Evolutionary conservation across 2,329 filamentous ascomycete genomes (phyloP).

Genomic region (Raffaelea arxii): DNA sequence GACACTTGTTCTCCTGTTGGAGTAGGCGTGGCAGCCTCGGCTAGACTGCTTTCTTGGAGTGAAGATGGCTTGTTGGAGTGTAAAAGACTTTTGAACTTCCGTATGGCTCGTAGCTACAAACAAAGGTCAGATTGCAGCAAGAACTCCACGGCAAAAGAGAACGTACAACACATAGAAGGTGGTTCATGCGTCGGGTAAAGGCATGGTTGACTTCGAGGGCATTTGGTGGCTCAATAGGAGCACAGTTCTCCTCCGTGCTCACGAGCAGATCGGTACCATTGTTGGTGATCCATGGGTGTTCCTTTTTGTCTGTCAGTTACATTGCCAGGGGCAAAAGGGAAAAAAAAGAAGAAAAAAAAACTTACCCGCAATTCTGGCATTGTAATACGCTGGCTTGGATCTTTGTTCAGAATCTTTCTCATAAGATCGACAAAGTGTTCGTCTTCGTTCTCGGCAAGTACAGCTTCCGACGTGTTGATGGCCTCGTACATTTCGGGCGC

Average conservation of each 20-base stretch:
- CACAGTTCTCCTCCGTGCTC: slow-evolving; percentile 76
- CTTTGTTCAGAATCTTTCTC: slow-evolving; percentile 65
- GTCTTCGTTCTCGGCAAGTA: slow-evolving; percentile 54
- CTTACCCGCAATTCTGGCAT: slow-evolving; percentile 76
- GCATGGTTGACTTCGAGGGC: slow-evolving; percentile 84
- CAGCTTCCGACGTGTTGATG: slow-evolving; percentile 62
- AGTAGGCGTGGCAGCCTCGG: no score
- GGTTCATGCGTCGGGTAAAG: slow-evolving; percentile 81
- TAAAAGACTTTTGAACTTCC: slow-evolving; percentile 73
- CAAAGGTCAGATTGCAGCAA: neutral
- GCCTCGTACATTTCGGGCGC: slow-evolving; percentile 84
- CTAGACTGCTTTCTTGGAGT: no score
- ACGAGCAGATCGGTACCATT: slow-evolving; percentile 68
- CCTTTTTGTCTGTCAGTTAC: slow-evolving; percentile 36
- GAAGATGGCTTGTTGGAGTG: no score
- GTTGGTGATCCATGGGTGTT: slow-evolving; percentile 88
- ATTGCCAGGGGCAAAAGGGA: neutral
- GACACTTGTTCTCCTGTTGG: no score
- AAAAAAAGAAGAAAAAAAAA: neutral
- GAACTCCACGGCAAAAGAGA: no score
- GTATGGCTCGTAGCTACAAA: slow-evolving; percentile 73
- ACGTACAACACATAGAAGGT: slow-evolving; percentile 70
- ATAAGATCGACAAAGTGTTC: slow-evolving; percentile 68
- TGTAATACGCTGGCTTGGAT: slow-evolving; percentile 70
- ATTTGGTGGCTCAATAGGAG: slow-evolving; percentile 72